Base-by-base conservation (phyloP, 1,139 yeast species). In the Suhomyces choctaworum region DNA sequence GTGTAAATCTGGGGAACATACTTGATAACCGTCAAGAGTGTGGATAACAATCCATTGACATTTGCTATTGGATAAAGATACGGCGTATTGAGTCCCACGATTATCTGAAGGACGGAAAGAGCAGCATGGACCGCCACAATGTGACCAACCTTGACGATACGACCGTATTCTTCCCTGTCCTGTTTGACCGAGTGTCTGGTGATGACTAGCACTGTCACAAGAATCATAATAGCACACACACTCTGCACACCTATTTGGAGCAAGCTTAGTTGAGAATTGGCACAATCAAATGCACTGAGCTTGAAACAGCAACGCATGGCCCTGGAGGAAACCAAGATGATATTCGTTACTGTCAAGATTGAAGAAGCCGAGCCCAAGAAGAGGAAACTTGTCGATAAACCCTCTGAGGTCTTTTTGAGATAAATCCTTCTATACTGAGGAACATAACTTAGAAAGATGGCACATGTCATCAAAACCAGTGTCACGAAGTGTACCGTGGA, bases 1-100 rank as follows among this genome's bases (percentile, higher is more conserved):
- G 92, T 85, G 46, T 66, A 60, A 9, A 88, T 73, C 58, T 88
- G 96, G 0, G 96, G 96, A 29, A 87, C 66, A 50, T 86, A 88
- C 58, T 88, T 94, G 29, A 82, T 58, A 19, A 79, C 68, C 0
- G 95, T 82, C 39, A 85, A 62, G 1, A 68, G 37, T 1, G 88
- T 76, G 1, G 89, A 80, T 23, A 79, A 43, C 10, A 84, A 42
- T 0, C 95, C 95, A 45, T 82, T 70, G 23, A 72, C 37, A 45
- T 76, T 73, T 13, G 94, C 94, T 44, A 78, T 66, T 1, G 60
- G 36, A 25, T 56, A 51, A 17, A 58, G 47, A 3, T 55, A 47
- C 2, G 46, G 23, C 12, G 56, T 41, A 22, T 46, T 44, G 40
- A 58, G 57, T 12, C 64, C 73, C 22, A 66, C 41, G 3, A 56